Base-by-base conservation (phyloP, 2,329 filamentous ascomycete species). In the Colletotrichum aenigma region DNA sequence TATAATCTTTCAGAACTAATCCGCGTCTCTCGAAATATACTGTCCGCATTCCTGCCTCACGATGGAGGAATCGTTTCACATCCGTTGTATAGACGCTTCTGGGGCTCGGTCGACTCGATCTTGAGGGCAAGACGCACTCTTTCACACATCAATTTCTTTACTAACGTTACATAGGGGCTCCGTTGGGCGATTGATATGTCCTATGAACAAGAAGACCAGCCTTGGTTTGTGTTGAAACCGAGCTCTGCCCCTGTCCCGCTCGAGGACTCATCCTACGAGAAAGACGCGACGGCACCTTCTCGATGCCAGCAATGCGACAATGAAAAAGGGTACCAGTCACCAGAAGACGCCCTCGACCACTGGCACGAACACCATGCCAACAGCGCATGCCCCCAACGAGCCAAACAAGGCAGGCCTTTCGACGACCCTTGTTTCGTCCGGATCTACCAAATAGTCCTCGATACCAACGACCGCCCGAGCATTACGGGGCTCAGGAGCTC, bases 41-140 rank as follows among this genome's bases (percentile, higher is more conserved):
- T 71, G 7, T 52, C 60, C 15, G 69, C 69, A 13, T 71, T 71
- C n/a, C 32, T 71, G 9, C 61, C 69, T 7, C 12, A 12, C 7
- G 43, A 71, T 4, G 61, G 69, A 32, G 21, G 61, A n/a, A 30
- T 66, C 4, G 48, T 38, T 9, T 13, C 38, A 21, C 69, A 66
- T 26, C 24, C 43, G 10, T 9, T 76, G 73, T 81, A 64, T 61
- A 67, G 69, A 24, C 77, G 74, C 6, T 79, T 78, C 64, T 79
- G 78, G 78, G 77, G 78, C 9, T 71, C 77, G 13, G 62, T 79
- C 5, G 78, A 78, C 30, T 26, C 62, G n/a, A 78, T 78, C 13
- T 71, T 73, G 16, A 70, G 77, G 21, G 78, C 78, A 68, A 62
- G 78, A 64, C 16, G n/a, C 24, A 36, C 3, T 32, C 34, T 4